Evolutionary conservation across 2,329 filamentous ascomycete species (phyloP).

Genomic region (Ceratocystis alfenasii): DNA sequence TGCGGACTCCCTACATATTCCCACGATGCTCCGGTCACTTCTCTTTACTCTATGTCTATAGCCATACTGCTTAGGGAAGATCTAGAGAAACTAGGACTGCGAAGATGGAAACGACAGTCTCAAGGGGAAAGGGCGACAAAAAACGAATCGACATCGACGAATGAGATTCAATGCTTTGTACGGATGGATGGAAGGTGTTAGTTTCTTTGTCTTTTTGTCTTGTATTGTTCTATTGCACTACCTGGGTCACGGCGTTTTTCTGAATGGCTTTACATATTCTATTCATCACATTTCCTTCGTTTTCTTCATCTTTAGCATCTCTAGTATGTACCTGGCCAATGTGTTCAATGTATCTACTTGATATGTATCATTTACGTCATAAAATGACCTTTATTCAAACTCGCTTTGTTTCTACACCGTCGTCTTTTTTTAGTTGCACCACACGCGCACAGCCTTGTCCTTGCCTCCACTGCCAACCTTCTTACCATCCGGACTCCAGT

Average conservation of each 20-base stretch:
- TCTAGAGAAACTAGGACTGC: not conserved
- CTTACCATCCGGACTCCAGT: slow-evolving; percentile 87
- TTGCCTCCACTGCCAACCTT: slow-evolving; percentile 85
- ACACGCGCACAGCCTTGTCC: slow-evolving; percentile 65
- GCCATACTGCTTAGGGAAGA: not conserved
- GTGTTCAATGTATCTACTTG: not conserved
- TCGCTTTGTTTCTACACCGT: not conserved
- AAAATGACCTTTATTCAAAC: not conserved
- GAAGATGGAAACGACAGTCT: not conserved
- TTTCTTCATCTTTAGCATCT: not conserved
- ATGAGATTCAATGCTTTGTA: slow-evolving; percentile 1
- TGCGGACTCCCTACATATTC: not conserved
- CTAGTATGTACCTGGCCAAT: not conserved
- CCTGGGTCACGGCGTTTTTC: slow-evolving; percentile 22
- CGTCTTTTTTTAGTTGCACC: slow-evolving; percentile 43
- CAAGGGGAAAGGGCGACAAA: not conserved
- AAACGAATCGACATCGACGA: not conserved
- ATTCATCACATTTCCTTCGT: slow-evolving; percentile 13
- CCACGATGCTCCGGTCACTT: not conserved
- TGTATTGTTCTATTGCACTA: slow-evolving; percentile 22
- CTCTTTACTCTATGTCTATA: not conserved
- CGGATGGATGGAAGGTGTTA: slow-evolving; percentile 10
- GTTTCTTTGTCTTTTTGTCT: slow-evolving; percentile 20
- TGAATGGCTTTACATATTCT: slow-evolving; percentile 22
- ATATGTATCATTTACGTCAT: not conserved